Percentiles rank a stretch among this genome's conserved stretches.
These are phyloP conservation scores for Aspergillus quadrilineatus DNA, from an alignment of 2,329 filamentous ascomycete species.

Conservation along the genomic window DNA sequence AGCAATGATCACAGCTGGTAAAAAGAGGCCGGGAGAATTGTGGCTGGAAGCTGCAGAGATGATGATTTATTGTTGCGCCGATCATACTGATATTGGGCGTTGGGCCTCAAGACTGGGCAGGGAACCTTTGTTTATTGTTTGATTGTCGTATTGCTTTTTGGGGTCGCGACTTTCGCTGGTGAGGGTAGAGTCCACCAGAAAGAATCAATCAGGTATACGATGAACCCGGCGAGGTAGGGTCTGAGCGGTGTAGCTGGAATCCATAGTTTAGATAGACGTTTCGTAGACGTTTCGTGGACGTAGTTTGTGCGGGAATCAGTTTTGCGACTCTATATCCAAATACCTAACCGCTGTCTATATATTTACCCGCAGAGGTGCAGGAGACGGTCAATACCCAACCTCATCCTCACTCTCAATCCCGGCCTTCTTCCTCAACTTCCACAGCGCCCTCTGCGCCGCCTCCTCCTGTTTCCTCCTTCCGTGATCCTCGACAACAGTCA, in stretches of 20 bases:
- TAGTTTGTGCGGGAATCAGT: no score
- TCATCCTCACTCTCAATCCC: constrained; percentile 41
- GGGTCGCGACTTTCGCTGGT: background rate
- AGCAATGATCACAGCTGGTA: background rate
- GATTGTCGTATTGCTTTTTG: background rate
- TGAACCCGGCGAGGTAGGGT: background rate
- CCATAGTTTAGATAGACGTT: no score
- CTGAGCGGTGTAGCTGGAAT: background rate
- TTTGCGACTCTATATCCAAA: background rate
- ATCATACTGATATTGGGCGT: background rate
- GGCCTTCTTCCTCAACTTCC: constrained; percentile 43
- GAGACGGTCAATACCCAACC: constrained; percentile 29
- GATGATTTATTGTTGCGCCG: background rate
- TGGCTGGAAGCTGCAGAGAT: background rate
- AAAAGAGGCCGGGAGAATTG: background rate
- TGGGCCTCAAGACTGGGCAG: background rate
- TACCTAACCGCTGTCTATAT: background rate
- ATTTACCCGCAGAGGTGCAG: background rate
- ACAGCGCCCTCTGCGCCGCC: constrained; percentile 30
- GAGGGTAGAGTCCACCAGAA: background rate
- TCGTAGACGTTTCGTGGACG: no score
- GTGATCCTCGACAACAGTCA: constrained; percentile 39
- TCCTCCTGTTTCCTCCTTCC: constrained; percentile 29
- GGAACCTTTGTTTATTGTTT: background rate
- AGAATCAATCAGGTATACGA: no score